Percentiles rank a stretch among this genome's conserved stretches.
phyloP scores from a whole-genome alignment of 2,329 filamentous ascomycete genomes.

The Aspergillus cejpii region DNA sequence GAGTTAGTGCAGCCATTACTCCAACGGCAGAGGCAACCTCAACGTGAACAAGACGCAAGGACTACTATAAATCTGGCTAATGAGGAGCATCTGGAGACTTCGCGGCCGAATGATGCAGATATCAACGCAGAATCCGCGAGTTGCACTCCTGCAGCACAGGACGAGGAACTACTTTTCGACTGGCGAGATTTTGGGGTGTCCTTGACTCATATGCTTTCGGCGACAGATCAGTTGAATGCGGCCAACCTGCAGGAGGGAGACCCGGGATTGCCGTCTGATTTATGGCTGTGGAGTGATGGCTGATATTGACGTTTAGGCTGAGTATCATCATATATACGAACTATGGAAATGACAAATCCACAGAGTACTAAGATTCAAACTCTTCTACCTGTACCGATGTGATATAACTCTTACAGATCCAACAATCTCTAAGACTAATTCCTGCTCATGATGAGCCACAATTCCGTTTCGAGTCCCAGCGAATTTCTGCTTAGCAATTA shows the following conservation, averaged over 20 bases:
- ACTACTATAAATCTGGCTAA: not conserved
- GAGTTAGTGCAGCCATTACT: slow-evolving; percentile 16
- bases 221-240: slow-evolving; percentile 17
- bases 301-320: too few species aligned
- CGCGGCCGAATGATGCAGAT: not conserved
- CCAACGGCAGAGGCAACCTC: not conserved
- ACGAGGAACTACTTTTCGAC: slow-evolving; percentile 15
- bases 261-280: slow-evolving; percentile 11
- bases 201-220: slow-evolving; percentile 18
- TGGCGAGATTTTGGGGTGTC: slow-evolving; percentile 20
- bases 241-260: slow-evolving; percentile 14
- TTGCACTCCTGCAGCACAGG: not conserved
- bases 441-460: too few species aligned
- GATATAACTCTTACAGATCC: too few species aligned
- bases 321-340: too few species aligned
- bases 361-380: too few species aligned
- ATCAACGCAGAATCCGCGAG: not conserved
- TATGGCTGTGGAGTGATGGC: slow-evolving; percentile 19
- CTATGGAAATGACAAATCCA: too few species aligned
- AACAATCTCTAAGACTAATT: too few species aligned
- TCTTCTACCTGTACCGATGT: too few species aligned
- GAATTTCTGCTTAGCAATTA: too few species aligned
- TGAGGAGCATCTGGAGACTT: not conserved
- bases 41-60: not conserved
- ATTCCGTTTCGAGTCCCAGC: too few species aligned